Evolutionary conservation across 768 basidiomycete species (phyloP), one percentile per base, ranked within the genome.

Genomic region (Agaricus subrufescens): DNA sequence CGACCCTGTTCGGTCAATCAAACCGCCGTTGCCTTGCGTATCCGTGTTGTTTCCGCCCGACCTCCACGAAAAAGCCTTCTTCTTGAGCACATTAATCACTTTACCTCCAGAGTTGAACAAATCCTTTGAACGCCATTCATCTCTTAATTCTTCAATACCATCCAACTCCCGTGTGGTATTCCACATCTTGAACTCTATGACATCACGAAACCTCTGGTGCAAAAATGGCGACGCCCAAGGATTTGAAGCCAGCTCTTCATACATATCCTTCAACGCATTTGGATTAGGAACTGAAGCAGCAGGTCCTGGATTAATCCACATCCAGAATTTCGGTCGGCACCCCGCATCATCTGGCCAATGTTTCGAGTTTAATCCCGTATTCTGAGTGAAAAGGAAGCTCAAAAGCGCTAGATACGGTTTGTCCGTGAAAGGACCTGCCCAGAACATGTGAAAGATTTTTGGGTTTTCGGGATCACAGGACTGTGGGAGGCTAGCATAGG

Each of bases 281-380:
- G 91, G 89, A 65, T 95, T 94, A 0, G 93, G 92, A 1, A 94
- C 80, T 10, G 89, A 79, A 0, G 94, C 93, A 12, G 95, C 94
- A 2, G 94, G 94, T n/a, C 94, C 95, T 8, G 96, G 94, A 67
- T 96, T 98, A 67, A 98, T 95, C 96, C 96, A 99, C 48, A 98
- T 71, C 94, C 94, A 98, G 66, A 98, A 90, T 64, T 95, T 84
- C 1, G 97, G 92, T 37, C 94, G 81, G 69, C 97, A 99, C 6
- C 74, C 73, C 0, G 68, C 72, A 51, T 84, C 74, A n/a, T 70
- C 67, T 3, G 77, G 70, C 58, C 78, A 75, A 27, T 73, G 65
- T 51, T 81, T 75, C 25, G 84, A 68, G 63, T 96, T 86, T 26
- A 99, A 76, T 12, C 89, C 92, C 14, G 89, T 82, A 66, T 97